These are phyloP conservation scores for Allium cepa DNA, from an alignment of 106 monocot genomes.

Conservation along the genomic window DNA sequence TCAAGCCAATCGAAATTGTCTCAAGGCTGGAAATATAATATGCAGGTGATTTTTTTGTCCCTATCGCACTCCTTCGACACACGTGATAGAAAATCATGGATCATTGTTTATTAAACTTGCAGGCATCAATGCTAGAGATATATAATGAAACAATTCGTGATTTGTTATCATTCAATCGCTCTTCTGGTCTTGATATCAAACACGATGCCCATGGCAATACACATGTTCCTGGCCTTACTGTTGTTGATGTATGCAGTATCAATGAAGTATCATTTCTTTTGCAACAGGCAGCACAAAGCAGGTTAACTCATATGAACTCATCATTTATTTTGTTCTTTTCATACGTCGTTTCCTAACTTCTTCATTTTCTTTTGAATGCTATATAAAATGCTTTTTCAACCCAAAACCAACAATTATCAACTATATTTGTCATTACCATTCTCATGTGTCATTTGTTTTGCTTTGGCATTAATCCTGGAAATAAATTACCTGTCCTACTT, in stretches of 20 bases:
- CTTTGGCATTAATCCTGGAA: no score
- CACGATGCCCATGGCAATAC: slow-evolving; percentile 74
- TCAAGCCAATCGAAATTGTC: slow-evolving; percentile 32
- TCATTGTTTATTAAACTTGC: neutral
- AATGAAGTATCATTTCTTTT: slow-evolving; percentile 72
- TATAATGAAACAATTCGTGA: slow-evolving; percentile 96
- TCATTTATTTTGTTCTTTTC: neutral
- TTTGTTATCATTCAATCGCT: slow-evolving; percentile 34
- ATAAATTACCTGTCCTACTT: no score
- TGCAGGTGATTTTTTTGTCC: slow-evolving; percentile 37
- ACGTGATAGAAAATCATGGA: neutral
- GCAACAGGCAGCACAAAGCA: slow-evolving; percentile 73
- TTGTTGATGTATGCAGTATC: slow-evolving; percentile 76
- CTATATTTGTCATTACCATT: no score
- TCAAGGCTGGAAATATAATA: slow-evolving; percentile 58
- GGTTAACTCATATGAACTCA: slow-evolving; percentile 22
- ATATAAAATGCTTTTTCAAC: no score
- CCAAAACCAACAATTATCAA: no score
- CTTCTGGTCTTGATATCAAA: slow-evolving; percentile 46
- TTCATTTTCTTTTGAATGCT: no score
- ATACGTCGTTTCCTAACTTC: no score
- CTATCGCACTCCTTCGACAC: neutral
- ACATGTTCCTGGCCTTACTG: slow-evolving; percentile 66
- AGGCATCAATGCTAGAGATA: slow-evolving; percentile 95
- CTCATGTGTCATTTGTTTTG: no score